These are phyloP conservation scores for Yamagishiella unicocca DNA, from an alignment of 139 green algal species.

Conservation along the genomic window DNA sequence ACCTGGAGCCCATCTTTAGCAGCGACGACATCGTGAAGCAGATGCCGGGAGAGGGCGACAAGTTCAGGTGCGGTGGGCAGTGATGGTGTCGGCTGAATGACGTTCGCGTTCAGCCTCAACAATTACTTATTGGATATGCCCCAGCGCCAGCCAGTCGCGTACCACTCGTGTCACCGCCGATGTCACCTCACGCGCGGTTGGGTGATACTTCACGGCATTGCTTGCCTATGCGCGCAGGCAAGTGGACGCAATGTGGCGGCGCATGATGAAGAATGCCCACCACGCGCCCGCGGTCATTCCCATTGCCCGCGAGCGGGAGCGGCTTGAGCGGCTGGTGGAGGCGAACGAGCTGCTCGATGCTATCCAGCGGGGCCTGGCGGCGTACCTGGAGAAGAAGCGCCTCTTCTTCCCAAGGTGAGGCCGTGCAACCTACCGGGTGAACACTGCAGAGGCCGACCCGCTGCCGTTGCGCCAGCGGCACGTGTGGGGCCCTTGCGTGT, in stretches of 20 bases:
- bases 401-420: conserved; percentile 79
- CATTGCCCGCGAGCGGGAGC: conserved; percentile 65
- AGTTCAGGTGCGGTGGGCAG: conserved; percentile 78
- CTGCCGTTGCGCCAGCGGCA: no score
- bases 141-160: no score
- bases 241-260: conserved; percentile 69
- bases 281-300: conserved; percentile 68
- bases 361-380: conserved; percentile 76
- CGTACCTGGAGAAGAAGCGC: conserved; percentile 88
- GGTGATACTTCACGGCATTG: no score
- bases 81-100: no score
- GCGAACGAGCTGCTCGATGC: conserved; percentile 82
- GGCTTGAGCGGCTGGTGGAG: conserved; percentile 71
- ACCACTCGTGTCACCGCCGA: no score
- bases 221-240: conserved; percentile 24
- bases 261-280: conserved; percentile 75
- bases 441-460: no score
- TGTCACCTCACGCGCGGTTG: no score
- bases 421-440: no score
- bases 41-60: conserved; percentile 89
- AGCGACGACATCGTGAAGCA: conserved; percentile 90
- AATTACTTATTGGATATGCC: background rate
- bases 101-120: no score
- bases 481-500: no score
- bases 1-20: conserved; percentile 92